Base-by-base conservation (phyloP, 805 yeast species). In the Barnettozyma wickerhamii region DNA sequence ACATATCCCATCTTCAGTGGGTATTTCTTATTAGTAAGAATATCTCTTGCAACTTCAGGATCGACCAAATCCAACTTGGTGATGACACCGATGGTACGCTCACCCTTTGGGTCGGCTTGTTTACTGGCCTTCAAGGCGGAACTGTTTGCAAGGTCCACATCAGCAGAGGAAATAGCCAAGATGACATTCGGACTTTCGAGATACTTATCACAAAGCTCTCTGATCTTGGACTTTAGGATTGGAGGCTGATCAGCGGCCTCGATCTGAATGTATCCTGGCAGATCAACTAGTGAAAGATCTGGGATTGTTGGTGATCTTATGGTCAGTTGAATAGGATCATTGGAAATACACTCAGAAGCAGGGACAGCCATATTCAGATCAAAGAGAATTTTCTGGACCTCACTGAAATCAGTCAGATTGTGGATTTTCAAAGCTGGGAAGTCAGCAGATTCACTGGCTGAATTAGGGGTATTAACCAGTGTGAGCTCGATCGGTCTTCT, bases 1-100 rank as follows among this genome's bases (percentile, higher is more conserved):
- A 93, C 98, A 59, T 93, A 93, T 0, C 99, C 99, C 95, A 93
- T 86, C 53, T 75, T 80, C 46, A 93, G 68, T 0, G 99, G 98
- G 55, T 95, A 95, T 54, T 81, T 85, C 48, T 74, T 79, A 62
- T 91, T 91, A 21, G 75, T 72, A 45, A 93, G 66, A 17, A 86
- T 75, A 7, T 66, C 69, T 36, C 77, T 74, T 0, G 96, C 99
- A 13, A 70, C 62, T 33, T 72, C 74, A 0, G 96, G 84, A 19
- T 81, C 84, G 2, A 95, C 95, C 39, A 93, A 71, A 63, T 93
- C 99, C 60, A 95, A 63, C 59, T 93, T 93, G 4, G 99, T 93
- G 39, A 93, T 79, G 7, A 93, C 98, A 38, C 99, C 99, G 46
- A 93, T 84, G 0, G 99, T 93, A 60, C 99, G 75, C 57, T 87